Conservation (phyloP, 805 yeast genomes). For the Candida morakotiae region DNA sequence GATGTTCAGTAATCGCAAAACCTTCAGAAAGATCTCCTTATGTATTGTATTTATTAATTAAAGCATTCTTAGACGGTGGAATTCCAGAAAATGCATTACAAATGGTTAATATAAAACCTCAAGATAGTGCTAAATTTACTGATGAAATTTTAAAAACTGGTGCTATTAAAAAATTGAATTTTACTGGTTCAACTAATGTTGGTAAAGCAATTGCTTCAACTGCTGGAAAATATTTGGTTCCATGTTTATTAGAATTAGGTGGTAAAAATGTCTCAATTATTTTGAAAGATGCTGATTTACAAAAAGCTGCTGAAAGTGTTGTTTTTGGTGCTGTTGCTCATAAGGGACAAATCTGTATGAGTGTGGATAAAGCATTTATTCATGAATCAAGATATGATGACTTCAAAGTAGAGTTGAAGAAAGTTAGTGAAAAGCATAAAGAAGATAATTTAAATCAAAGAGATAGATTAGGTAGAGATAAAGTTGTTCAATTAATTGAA, state of each 20-base stretch:
- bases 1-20: constrained; percentile 43
- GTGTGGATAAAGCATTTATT: constrained; percentile 35
- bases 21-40: constrained; percentile 37
- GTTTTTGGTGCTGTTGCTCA: constrained; percentile 38
- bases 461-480: constrained; percentile 17
- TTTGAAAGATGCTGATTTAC: constrained; percentile 28
- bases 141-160: constrained; percentile 22
- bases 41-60: constrained; percentile 26
- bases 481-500: constrained; percentile 20
- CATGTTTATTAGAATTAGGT: constrained; percentile 41
- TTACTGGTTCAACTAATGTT: constrained; percentile 43
- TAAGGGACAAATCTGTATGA: constrained; percentile 48
- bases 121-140: constrained; percentile 20
- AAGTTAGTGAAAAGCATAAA: constrained; percentile 9
- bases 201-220: constrained; percentile 32
- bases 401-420: constrained; percentile 16
- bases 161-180: constrained; percentile 34
- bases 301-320: constrained; percentile 21
- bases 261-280: constrained; percentile 40
- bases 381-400: constrained; percentile 31
- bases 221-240: constrained; percentile 38
- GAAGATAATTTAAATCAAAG: constrained; percentile 27
- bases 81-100: constrained; percentile 33
- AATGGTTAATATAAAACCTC: constrained; percentile 26
- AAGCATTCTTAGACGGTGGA: constrained; percentile 34